Base-by-base conservation (phyloP, 129 eudicot species). In the Flaveria bidentis region DNA sequence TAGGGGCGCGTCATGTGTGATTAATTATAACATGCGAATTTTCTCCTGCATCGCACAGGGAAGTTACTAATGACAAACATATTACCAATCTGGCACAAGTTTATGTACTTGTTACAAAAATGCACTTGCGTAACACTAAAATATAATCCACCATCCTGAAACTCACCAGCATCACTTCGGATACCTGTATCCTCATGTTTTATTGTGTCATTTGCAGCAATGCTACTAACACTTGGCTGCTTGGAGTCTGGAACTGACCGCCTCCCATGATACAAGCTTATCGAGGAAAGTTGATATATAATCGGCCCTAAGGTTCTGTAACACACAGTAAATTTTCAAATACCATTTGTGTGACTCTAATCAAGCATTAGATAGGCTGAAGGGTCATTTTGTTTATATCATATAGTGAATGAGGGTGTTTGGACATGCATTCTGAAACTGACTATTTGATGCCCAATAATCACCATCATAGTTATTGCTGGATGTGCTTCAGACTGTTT, bases 211-310 rank as follows among this genome's bases (percentile, higher is more conserved):
- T 69, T 67, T n/a, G 78, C 89, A 69, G 74, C 84, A 41, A 53
- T 63, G 87, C 88, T 66, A 81, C 87, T 74, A 57, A 41, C 33
- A 88, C 86, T 82, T 85, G 2, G 97, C 97, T 68, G 84, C 85
- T 84, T 91, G 89, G 1, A 90, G 93, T 78, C 99, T 94, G 1
- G 82, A 74, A 80, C 88, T 87, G 5, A 89, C 93, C 1, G 90
- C 80, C 57, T 94, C 94, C 99, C 99, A 94, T 22, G 99, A 94
- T 53, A 94, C 92, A 72, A 94, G 94, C 70, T 91, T 91, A 78
- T 89, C 88, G 76, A 94, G 69, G 63, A 94, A 91, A 47, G 73
- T 83, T 10, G 94, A 81, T 57, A 91, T 78, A 67, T 91, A 94
- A 82, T 94, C 99, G 1, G 90, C 82, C 83, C 97, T 78, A 18